Percentiles rank a stretch among this genome's conserved stretches.
phyloP scores from a whole-genome alignment of 2,329 filamentous ascomycete genomes.

The Fusarium sp. region DNA sequence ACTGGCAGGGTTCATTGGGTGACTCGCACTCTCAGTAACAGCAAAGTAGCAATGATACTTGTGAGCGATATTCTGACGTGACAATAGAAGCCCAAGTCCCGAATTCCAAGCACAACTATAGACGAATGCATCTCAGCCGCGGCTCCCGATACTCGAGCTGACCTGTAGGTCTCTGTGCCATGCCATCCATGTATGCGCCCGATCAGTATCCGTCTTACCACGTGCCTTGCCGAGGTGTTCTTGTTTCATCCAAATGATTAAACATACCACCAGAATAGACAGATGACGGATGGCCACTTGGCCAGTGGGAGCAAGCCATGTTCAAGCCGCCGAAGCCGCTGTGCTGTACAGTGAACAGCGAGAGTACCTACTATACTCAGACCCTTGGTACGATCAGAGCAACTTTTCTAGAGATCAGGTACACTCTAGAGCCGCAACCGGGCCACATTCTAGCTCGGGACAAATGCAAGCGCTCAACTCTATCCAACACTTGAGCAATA shows the following conservation, averaged over 20 bases:
- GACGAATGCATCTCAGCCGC: constrained; percentile 10
- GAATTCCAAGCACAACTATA: constrained; percentile 14
- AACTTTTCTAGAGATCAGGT: not conserved
- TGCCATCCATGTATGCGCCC: constrained; percentile 15
- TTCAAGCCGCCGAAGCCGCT: not conserved
- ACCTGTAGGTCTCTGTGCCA: constrained; percentile 10
- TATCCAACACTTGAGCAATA: constrained; percentile 23
- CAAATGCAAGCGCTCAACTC: constrained; percentile 32
- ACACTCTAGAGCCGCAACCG: constrained; percentile 1
- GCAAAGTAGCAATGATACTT: not conserved
- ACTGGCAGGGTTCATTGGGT: constrained; percentile 20
- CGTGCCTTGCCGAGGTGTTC: constrained; percentile 21
- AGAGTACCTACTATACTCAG: constrained; percentile 6
- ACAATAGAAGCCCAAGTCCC: not conserved
- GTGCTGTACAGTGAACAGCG: not conserved
- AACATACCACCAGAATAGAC: constrained; percentile 11
- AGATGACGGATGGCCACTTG: constrained; percentile 19
- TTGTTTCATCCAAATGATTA: constrained; percentile 31
- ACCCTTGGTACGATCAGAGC: not conserved
- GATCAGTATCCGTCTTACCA: constrained; percentile 7
- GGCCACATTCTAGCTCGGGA: constrained; percentile 8
- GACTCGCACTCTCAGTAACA: not conserved
- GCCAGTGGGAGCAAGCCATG: constrained; percentile 1
- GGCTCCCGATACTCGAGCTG: constrained; percentile 10
- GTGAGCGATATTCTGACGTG: constrained; percentile 1